Conservation (phyloP, 2,329 filamentous ascomycete genomes). For the Clarireedia sp. region DNA sequence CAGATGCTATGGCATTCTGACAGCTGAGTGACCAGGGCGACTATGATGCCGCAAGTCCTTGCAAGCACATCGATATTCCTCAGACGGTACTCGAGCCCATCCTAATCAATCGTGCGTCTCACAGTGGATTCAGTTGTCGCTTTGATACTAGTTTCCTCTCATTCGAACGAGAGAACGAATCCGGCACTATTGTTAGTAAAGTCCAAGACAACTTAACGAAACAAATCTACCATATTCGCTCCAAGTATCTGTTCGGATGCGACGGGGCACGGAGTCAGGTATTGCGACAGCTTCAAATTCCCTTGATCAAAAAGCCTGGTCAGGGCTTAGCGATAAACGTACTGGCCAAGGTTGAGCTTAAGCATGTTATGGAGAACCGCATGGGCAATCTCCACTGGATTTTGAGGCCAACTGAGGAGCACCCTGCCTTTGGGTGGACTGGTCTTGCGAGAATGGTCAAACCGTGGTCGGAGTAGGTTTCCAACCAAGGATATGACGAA, state of each 20-base stretch:
- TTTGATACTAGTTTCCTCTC: slow-evolving; percentile 36
- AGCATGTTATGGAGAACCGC: slow-evolving; percentile 40
- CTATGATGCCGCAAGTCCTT: slow-evolving; percentile 37
- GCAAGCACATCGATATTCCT: slow-evolving; percentile 36
- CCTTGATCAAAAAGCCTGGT: slow-evolving; percentile 37
- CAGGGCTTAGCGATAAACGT: slow-evolving; percentile 44
- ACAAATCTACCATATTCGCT: slow-evolving; percentile 37
- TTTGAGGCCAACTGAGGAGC: slow-evolving; percentile 44
- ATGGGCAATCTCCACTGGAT: slow-evolving; percentile 55
- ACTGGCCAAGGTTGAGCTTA: slow-evolving; percentile 42
- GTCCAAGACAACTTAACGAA: slow-evolving; percentile 33
- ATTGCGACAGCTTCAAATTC: slow-evolving; percentile 38
- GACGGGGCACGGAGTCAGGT: slow-evolving; percentile 45
- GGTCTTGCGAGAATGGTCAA: slow-evolving; percentile 51
- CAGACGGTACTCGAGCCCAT: slow-evolving; percentile 43
- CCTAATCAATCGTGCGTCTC: slow-evolving; percentile 35
- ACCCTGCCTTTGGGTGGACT: slow-evolving; percentile 44
- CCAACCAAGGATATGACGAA: neutral
- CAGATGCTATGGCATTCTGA: neutral
- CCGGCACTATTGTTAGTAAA: slow-evolving; percentile 26
- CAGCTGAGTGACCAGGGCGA: slow-evolving; percentile 30
- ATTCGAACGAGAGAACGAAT: slow-evolving; percentile 20
- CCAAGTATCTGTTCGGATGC: slow-evolving; percentile 51
- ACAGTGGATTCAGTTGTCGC: slow-evolving; percentile 34
- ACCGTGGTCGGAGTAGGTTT: slow-evolving; percentile 45